Conservation (phyloP, 805 yeast species). For the Kazachstania kunashirensis region DNA sequence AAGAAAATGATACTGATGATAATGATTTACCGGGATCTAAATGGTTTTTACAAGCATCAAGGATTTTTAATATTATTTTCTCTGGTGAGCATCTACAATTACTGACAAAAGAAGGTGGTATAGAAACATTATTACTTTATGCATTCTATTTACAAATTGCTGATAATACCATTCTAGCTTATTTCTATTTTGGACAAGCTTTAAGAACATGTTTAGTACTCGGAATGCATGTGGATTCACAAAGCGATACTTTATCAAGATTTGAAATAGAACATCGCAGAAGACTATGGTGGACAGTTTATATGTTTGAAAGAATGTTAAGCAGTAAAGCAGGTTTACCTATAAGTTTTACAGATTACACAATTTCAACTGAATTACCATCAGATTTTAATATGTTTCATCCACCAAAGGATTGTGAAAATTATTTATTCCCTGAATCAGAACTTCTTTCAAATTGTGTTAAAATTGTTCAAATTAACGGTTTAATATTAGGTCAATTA, state of each 20-base stretch:
- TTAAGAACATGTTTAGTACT: conserved; percentile 59
- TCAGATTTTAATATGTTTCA: conserved; percentile 56
- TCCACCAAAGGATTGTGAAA: conserved; percentile 52
- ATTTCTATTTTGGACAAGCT: conserved; percentile 71
- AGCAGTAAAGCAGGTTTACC: conserved; percentile 79
- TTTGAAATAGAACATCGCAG: conserved; percentile 76
- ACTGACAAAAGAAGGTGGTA: conserved; percentile 68
- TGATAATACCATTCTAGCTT: conserved; percentile 73
- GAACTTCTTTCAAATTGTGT: conserved; percentile 71
- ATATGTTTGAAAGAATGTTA: conserved; percentile 73
- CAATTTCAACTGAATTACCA: conserved; percentile 70
- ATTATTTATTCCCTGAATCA: conserved; percentile 68
- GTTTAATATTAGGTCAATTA: conserved; percentile 55
- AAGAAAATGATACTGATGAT: conserved; percentile 31
- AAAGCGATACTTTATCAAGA: conserved; percentile 52
- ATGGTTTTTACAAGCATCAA: conserved; percentile 72
- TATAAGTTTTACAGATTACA: conserved; percentile 66
- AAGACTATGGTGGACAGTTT: conserved; percentile 79
- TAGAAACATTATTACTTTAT: conserved; percentile 63
- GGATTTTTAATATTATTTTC: conserved; percentile 63
- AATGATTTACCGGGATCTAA: conserved; percentile 59
- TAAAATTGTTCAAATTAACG: conserved; percentile 68
- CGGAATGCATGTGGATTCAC: conserved; percentile 80
- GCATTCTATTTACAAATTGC: conserved; percentile 78
- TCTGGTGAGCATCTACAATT: conserved; percentile 75